These are phyloP conservation scores for Amaranthus cruentus DNA, from an alignment of 148 eudicot species.

Conservation along the genomic window DNA sequence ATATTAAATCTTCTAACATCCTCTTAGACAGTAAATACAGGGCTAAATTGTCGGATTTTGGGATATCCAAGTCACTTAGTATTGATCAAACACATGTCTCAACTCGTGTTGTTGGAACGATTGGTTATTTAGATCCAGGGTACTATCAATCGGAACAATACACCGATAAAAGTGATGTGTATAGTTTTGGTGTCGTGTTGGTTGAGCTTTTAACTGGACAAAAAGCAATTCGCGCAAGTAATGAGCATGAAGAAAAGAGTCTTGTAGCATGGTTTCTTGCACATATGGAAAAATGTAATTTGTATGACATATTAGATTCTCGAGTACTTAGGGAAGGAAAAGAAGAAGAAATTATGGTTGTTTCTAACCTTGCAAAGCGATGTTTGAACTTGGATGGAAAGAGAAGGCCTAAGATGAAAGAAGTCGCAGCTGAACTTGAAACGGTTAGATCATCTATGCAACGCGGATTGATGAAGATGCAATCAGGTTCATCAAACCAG, in stretches of 20 bases:
- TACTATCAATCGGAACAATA: background rate
- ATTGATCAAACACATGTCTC: constrained; percentile 1
- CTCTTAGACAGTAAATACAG: background rate
- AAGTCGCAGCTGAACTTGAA: constrained; percentile 3
- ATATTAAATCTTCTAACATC: background rate
- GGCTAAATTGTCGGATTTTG: background rate
- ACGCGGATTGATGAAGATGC: background rate
- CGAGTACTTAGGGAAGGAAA: background rate
- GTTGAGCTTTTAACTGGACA: background rate
- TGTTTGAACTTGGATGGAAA: constrained; percentile 2
- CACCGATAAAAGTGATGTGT: constrained; percentile 1
- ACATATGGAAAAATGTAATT: background rate
- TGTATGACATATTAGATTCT: background rate
- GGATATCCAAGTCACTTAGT: background rate
- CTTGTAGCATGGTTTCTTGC: constrained; percentile 6
- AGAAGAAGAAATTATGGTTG: constrained; percentile 2
- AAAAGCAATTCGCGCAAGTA: background rate
- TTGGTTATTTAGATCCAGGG: constrained; percentile 9
- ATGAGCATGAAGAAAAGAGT: background rate
- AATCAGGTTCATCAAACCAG: background rate
- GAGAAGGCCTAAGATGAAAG: constrained; percentile 6
- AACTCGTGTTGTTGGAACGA: constrained; percentile 1
- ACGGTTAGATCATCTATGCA: constrained; percentile 2
- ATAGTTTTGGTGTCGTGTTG: background rate
- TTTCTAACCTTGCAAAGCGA: background rate